phyloP scores from a whole-genome alignment of 306 rosid species.

The Trifolium pratense region DNA sequence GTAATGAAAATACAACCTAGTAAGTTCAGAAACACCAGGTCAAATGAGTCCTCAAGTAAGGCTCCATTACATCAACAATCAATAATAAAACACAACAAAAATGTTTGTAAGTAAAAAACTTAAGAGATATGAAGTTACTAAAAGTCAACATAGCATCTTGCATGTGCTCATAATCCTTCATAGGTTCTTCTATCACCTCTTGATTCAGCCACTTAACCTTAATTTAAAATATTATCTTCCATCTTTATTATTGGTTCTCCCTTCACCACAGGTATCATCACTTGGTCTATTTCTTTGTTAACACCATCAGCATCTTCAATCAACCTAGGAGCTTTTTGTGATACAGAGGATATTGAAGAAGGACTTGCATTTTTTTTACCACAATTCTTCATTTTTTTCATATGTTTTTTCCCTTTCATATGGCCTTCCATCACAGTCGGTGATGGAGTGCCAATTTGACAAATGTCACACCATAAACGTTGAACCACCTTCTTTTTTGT shows the following conservation, averaged over 20 bases:
- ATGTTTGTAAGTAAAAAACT: background rate
- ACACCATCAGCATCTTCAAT: slow-evolving; percentile 14
- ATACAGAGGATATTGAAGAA: background rate
- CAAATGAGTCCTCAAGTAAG: slow-evolving; percentile 3
- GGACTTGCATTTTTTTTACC: background rate
- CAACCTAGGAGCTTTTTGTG: slow-evolving; percentile 27
- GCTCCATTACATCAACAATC: background rate
- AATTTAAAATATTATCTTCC: background rate
- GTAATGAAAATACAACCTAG: background rate
- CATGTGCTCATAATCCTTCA: slow-evolving; percentile 14
- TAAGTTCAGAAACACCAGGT: background rate
- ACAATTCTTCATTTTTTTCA: slow-evolving; percentile 4
- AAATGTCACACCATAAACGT: slow-evolving; percentile 52
- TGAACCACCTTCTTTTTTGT: slow-evolving; percentile 20
- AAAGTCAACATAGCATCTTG: background rate
- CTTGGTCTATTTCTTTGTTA: slow-evolving; percentile 27
- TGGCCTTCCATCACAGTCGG: slow-evolving; percentile 49
- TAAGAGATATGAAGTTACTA: background rate
- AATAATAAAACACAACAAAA: background rate
- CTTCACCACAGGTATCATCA: background rate
- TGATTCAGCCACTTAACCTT: background rate
- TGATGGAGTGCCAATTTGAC: slow-evolving; percentile 44
- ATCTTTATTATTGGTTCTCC: slow-evolving; percentile 32
- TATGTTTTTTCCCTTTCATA: slow-evolving; percentile 55
- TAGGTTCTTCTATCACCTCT: background rate